Evolutionary conservation across 768 basidiomycete genomes (phyloP).

Genomic region (Tubosaeta brunneosetosa): DNA sequence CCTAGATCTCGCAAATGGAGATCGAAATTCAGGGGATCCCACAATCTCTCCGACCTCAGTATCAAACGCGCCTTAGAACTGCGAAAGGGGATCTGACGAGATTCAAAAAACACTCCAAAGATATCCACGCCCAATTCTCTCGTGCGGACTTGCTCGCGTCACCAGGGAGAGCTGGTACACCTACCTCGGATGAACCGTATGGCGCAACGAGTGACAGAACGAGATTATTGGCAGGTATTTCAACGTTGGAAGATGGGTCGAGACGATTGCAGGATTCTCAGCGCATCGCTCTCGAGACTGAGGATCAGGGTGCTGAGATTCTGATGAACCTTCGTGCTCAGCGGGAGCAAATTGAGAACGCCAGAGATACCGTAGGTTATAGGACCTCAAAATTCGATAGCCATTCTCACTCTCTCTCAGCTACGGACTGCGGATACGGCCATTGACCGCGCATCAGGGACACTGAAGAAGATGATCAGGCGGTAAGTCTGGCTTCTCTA

Average conservation of each 20-base stretch:
- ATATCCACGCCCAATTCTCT: slow-evolving; percentile 62
- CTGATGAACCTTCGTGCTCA: slow-evolving; percentile 78
- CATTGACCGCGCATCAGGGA: slow-evolving; percentile 88
- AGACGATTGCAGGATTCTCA: slow-evolving; percentile 86
- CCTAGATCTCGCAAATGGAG: slow-evolving; percentile 97
- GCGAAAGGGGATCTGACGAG: slow-evolving; percentile 72
- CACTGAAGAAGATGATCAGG: slow-evolving; percentile 92
- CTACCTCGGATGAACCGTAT: slow-evolving; percentile 77
- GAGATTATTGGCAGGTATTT: slow-evolving; percentile 72
- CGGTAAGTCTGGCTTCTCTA: slow-evolving; percentile 52
- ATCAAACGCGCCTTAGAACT: slow-evolving; percentile 67
- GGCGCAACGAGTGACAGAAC: slow-evolving; percentile 66
- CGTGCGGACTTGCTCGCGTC: slow-evolving; percentile 75
- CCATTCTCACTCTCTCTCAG: slow-evolving; percentile 35
- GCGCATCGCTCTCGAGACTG: slow-evolving; percentile 91
- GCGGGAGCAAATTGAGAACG: slow-evolving; percentile 91
- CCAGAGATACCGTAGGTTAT: slow-evolving; percentile 73
- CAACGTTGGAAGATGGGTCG: slow-evolving; percentile 78
- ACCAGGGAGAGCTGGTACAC: slow-evolving; percentile 30
- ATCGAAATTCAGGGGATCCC: slow-evolving; percentile 96
- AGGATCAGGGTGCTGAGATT: slow-evolving; percentile 92
- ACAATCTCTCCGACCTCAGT: slow-evolving; percentile 72
- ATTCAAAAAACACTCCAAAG: slow-evolving; percentile 79
- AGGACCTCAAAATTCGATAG: background rate
- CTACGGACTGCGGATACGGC: slow-evolving; percentile 81